Percentiles rank a stretch among this genome's conserved stretches.
Conservation (phyloP, 768 basidiomycete genomes). For the Phlegmacium glaucopus region DNA sequence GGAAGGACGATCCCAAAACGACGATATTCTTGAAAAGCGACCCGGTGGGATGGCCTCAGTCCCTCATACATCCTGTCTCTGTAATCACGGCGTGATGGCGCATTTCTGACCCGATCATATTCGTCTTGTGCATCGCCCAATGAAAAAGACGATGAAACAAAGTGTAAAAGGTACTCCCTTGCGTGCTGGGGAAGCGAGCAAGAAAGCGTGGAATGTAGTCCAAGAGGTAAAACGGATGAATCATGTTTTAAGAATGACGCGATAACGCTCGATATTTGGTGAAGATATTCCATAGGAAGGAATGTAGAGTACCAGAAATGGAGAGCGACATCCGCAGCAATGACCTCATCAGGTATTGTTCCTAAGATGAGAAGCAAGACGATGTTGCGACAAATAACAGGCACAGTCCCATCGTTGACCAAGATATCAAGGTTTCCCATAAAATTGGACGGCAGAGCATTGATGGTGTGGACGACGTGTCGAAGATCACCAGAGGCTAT, state of each 20-base stretch:
- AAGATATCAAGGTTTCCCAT: conserved; percentile 35
- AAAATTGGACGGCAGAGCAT: conserved; percentile 37
- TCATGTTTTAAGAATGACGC: conserved; percentile 12
- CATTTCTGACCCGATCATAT: conserved; percentile 30
- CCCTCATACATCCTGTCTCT: conserved; percentile 34
- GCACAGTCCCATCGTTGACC: conserved; percentile 36
- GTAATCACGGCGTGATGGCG: conserved; percentile 34
- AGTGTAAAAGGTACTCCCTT: background rate
- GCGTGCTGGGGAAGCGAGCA: background rate
- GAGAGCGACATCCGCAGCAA: conserved; percentile 42
- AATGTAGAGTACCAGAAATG: conserved; percentile 49
- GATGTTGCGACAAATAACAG: conserved; percentile 37
- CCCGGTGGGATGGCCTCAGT: conserved; percentile 40
- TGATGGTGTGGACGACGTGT: conserved; percentile 39
- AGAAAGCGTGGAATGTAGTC: conserved; percentile 7
- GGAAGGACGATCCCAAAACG: conserved; percentile 46
- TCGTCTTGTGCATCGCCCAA: conserved; percentile 24
- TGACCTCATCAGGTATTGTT: conserved; percentile 22
- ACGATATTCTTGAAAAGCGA: conserved; percentile 37
- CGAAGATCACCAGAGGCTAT: conserved; percentile 50
- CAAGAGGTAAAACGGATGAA: conserved; percentile 6
- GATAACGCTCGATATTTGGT: conserved; percentile 14
- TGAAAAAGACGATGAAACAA: conserved; percentile 1
- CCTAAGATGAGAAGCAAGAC: conserved; percentile 40
- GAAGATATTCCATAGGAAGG: conserved; percentile 31